Base-by-base conservation (phyloP, 345 rosid genomes). In the Excoecaria agallocha region DNA sequence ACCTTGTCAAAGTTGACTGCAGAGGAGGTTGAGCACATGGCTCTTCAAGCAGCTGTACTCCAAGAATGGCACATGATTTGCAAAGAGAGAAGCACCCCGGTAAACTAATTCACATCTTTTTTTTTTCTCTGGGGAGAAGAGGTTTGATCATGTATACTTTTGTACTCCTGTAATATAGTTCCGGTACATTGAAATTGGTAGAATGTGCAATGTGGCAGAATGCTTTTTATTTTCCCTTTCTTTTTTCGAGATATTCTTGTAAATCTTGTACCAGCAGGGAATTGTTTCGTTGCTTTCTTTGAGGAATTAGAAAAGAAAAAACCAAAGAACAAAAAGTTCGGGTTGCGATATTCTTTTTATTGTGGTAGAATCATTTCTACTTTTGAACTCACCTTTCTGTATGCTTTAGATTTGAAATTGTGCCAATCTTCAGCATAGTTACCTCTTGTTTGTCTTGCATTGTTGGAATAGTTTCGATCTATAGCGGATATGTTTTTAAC, bases 21-120 rank as follows among this genome's bases (percentile, higher is more conserved):
- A 12, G 99, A 95, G 84, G 98, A 92, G 82, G 91, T 91, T 46
- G 98, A 95, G 82, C 99, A 92, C 81, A 89, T 86, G 74, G 99
- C 99, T 3, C 97, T 93, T 76, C 99, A 93, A 82, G 88, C 96
- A 3, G 94, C 98, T 4, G 98, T 95, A 30, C 93, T 95, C 51
- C 98, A 89, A 79, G 98, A 95, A 72, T 95, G 99, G 99, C 99
- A 93, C 86, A 78, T 88, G 75, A 79, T 93, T 77, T 88, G 90
- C 82, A 95, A 91, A 84, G 94, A 89, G 69, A 85, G 94, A 81
- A 87, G 81, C 83, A 61, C 79, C 64, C 82, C 81, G 74, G 89
- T 84, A 68, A 82, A 81, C 45, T 75, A 64, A 57, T 60, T 30
- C 65, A 15, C 66, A 12, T 62, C 49, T 49, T 62, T 3, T 55